Evolutionary conservation across 139 green algal species (phyloP), one percentile per base, ranked within the genome.

Genomic region (Asterochloris erici): DNA sequence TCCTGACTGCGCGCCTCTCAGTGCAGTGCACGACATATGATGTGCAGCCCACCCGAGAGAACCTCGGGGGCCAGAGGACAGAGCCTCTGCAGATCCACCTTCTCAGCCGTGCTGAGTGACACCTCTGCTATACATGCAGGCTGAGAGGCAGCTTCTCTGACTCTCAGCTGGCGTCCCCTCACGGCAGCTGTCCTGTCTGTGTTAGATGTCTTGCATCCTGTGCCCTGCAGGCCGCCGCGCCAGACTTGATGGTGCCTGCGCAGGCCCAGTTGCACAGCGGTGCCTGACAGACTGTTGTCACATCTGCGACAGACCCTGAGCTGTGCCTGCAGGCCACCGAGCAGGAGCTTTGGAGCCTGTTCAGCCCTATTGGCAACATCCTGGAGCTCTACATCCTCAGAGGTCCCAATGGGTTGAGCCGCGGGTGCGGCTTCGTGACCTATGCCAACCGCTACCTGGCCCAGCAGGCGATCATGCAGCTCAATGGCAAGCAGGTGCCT

Each of bases 371-470:
- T 28, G 84, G 84, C 54, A 74, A 87, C 47, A 74, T 87, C 21
- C 16, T 87, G 79, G 84, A 87, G 79, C 79, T 87, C 26, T 87
- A 87, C 68, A 68, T 87, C 21, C 60, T 87, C 73, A 71, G 84
- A 47, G 81, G 81, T 54, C n/a, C 28, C 47, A 87, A 84, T 61
- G 84, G 84, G 17, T 64, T 78, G 19, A 79, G 63, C 54, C 47
- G 84, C 15, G 88, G 88, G 74, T 92, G 88, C 76, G 89, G 84
- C 47, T 92, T 92, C 80, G 83, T 92, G 0, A 92, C 89, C n/a
- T 92, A 87, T 71, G 87, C 87, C 62, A 84, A 82, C 12, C 84
- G 83, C 29, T 79, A 81, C 60, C 47, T 85, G 23, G 76, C 83
- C 26, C 62, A 77, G 28, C 85, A 90, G 74, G 89, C 87, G 28